These are phyloP conservation scores for Astraeus odoratus DNA, from an alignment of 768 basidiomycete genomes.

Conservation along the genomic window DNA sequence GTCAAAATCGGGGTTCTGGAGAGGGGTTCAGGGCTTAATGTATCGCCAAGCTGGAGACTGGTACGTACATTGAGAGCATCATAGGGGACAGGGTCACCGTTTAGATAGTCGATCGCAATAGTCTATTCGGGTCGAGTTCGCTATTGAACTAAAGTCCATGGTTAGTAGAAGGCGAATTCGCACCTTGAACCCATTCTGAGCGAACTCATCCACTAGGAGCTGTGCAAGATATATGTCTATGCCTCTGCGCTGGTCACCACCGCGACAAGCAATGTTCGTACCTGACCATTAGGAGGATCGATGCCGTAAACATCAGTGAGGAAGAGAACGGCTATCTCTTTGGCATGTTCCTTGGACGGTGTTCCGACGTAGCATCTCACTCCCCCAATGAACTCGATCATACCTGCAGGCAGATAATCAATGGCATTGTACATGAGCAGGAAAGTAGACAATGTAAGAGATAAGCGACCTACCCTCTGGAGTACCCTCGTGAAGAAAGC, in stretches of 20 bases:
- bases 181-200: slow-evolving; percentile 33
- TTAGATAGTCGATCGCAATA: slow-evolving; percentile 30
- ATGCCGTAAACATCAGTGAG: slow-evolving; percentile 49
- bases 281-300: slow-evolving; percentile 39
- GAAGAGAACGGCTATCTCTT: slow-evolving; percentile 51
- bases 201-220: slow-evolving; percentile 31
- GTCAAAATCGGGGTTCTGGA: slow-evolving; percentile 30
- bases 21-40: neutral
- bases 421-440: neutral
- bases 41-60: neutral
- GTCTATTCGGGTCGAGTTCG: too few species aligned
- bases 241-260: neutral
- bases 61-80: slow-evolving; percentile 13
- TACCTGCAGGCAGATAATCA: slow-evolving; percentile 37
- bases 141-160: neutral
- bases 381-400: slow-evolving; percentile 39
- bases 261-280: slow-evolving; percentile 13
- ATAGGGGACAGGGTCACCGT: slow-evolving; percentile 27
- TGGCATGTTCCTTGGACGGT: slow-evolving; percentile 42
- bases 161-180: neutral
- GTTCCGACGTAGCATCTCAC: slow-evolving; percentile 48
- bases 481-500: slow-evolving; percentile 30
- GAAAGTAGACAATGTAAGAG: neutral
- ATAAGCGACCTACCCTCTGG: slow-evolving; percentile 23
- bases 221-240: slow-evolving; percentile 3